These are phyloP conservation scores for Ophiostoma pallidulum DNA, from an alignment of 2,329 filamentous ascomycete genomes.

Conservation along the genomic window DNA sequence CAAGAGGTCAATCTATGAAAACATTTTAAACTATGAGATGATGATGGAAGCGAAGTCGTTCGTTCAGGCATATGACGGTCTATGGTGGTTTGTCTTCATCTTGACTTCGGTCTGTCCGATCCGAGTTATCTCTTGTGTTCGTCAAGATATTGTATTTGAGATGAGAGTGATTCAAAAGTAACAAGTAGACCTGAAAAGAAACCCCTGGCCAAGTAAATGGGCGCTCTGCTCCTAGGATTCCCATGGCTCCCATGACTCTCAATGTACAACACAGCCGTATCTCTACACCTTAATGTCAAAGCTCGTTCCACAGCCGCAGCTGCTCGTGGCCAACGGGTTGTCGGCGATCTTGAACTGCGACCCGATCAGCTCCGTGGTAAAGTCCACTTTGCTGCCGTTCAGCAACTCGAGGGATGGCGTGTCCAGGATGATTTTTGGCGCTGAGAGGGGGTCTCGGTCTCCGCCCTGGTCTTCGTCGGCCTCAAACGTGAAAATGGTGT, in stretches of 20 bases:
- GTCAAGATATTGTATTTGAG: too few species aligned
- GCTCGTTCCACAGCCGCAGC: constrained; percentile 93
- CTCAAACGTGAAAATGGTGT: constrained; percentile 74
- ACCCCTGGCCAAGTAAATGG: too few species aligned
- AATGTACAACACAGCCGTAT: background rate
- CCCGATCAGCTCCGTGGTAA: constrained; percentile 84
- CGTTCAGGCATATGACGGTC: too few species aligned
- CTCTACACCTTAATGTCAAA: constrained; percentile 75
- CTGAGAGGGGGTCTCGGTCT: constrained; percentile 20
- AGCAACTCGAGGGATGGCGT: constrained; percentile 77
- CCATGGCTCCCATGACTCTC: too few species aligned
- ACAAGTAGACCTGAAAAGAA: too few species aligned
- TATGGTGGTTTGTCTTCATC: too few species aligned
- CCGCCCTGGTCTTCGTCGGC: constrained; percentile 39
- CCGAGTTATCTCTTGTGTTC: too few species aligned
- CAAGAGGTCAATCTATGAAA: constrained; percentile 5
- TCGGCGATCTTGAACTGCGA: constrained; percentile 92
- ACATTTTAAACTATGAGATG: too few species aligned
- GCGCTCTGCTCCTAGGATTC: too few species aligned
- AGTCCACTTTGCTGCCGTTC: constrained; percentile 91
- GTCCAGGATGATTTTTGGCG: constrained; percentile 81
- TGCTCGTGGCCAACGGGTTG: constrained; percentile 84
- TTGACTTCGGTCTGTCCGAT: too few species aligned
- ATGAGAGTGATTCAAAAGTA: too few species aligned
- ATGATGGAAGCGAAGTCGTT: too few species aligned